These are phyloP conservation scores for Pochonia chlamydosporia DNA, from an alignment of 2,329 filamentous ascomycete species.

Conservation along the genomic window DNA sequence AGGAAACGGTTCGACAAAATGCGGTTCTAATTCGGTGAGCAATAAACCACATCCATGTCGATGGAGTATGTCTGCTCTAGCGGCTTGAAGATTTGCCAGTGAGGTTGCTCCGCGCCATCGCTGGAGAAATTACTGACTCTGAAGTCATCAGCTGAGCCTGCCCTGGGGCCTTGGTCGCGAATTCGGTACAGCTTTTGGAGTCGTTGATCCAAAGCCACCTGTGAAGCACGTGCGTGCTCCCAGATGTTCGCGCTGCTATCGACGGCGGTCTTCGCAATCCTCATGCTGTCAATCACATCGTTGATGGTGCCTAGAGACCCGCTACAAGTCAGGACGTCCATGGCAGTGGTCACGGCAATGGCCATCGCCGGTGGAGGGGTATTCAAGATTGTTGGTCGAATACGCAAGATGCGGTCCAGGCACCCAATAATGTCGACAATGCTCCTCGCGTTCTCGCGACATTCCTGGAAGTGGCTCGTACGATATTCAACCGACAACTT, in stretches of 20 bases:
- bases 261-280: slow-evolving; percentile 46
- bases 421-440: slow-evolving; percentile 42
- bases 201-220: slow-evolving; percentile 37
- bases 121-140: slow-evolving; percentile 18
- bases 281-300: slow-evolving; percentile 47
- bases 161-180: slow-evolving; percentile 23
- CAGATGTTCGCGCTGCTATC: slow-evolving; percentile 53
- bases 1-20: background rate
- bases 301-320: slow-evolving; percentile 46
- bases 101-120: slow-evolving; percentile 20
- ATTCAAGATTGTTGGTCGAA: slow-evolving; percentile 22
- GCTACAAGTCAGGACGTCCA: slow-evolving; percentile 60
- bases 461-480: slow-evolving; percentile 39
- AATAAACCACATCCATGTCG: slow-evolving; percentile 33
- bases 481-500: slow-evolving; percentile 34
- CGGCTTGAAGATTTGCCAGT: slow-evolving; percentile 30
- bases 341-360: slow-evolving; percentile 56
- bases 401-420: slow-evolving; percentile 30
- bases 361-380: slow-evolving; percentile 57
- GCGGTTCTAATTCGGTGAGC: slow-evolving; percentile 15
- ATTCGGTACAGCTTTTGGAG: slow-evolving; percentile 28
- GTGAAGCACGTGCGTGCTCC: slow-evolving; percentile 49
- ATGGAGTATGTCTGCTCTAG: slow-evolving; percentile 29
- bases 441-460: slow-evolving; percentile 45
- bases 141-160: slow-evolving; percentile 22